Base-by-base conservation (phyloP, 768 basidiomycete species). In the Xerocomellus amylosporus region DNA sequence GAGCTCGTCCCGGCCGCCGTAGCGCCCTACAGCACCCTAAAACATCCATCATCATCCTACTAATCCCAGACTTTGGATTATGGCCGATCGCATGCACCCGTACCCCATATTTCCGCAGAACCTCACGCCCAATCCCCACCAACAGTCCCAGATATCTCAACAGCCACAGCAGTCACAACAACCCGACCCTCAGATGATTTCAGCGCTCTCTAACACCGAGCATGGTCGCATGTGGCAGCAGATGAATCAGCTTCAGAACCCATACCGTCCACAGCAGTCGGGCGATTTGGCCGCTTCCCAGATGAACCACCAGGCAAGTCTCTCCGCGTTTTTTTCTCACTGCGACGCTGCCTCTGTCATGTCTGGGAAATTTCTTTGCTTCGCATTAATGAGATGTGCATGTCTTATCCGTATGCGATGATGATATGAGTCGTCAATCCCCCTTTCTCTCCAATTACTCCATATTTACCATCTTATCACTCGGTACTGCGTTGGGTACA, bases 71-170 rank as follows among this genome's bases (percentile, higher is more conserved):
- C 60, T 59, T 60, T 69, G 73, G 73, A 74, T 73, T 71, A 84
- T 85, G 84, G 82, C 84, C 67, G 83, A 86, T 80, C 82, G 79
- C 69, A 66, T 76, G 48, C 65, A 76, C 63, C 77, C 75, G 70
- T 85, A 83, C 68, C 58, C 75, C 61, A 81, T 86, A 79, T 71
- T 81, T 42, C 70, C 80, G 54, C 70, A 66, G 61, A 76, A 72
- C 69, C 79, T 83, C 70, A 74, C 73, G 54, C 69, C 74, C 52
- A 71, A 59, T 54, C 68, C 80, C 61, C 72, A 76, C 31, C 72
- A 71, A 34, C 73, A 75, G 51, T 69, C 75, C 49, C 72, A 74
- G 57, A 74, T 75, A 58, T 71, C 73, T 45, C 76, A 77, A 54
- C 76, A 79, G 55, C 68, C 66, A 31, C 78, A 74, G 33, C 79